Base-by-base conservation (phyloP, 2,329 filamentous ascomycete species). In the Aspergillus glaucus region DNA sequence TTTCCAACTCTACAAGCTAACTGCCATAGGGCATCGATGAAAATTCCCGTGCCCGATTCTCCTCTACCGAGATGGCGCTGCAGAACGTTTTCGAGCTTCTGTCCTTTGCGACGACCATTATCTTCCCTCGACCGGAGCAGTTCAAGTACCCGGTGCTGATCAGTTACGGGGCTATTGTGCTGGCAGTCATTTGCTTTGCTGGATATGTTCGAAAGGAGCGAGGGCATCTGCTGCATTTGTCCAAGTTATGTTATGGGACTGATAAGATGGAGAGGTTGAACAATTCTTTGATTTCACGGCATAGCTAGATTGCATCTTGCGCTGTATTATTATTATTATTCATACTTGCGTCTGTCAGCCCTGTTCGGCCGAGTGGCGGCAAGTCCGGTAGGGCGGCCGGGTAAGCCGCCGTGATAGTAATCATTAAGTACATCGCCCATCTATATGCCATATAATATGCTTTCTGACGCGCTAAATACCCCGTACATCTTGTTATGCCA, bases 41-140 rank as follows among this genome's bases (percentile, higher is more conserved):
- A 14, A 66, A 73, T n/a, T 63, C 73, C 36, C 79, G 87, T n/a
- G 86, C 84, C 1, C 70, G 75, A 0, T 90, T 91, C 56, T 88
- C 85, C 0, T 73, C 84, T 0, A 77, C 81, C 6, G 87, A 91
- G 63, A 78, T 82, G 7, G 77, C 81, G 0, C 75, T 83, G 36
- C 86, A 90, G 62, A 89, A 83, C 52, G 55, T 79, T 0, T 88
- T 88, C 52, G 86, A 90, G 63, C 74, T 89, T 43, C 64, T 82
- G 1, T 83, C 85, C 0, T 89, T 81, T 59, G 75, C 75, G 0
- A 76, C 77, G 0, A 90, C 86, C 0, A 81, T 88, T 50, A 61
- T 84, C 3, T 88, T 84, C 52, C 74, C 79, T 1, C 68, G 70
- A 0, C 85, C 86, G 0, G 74, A 78, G 3, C 76, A 87, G 57